phyloP scores from a whole-genome alignment of 257 asterid genomes.

The Solanum sitiens region DNA sequence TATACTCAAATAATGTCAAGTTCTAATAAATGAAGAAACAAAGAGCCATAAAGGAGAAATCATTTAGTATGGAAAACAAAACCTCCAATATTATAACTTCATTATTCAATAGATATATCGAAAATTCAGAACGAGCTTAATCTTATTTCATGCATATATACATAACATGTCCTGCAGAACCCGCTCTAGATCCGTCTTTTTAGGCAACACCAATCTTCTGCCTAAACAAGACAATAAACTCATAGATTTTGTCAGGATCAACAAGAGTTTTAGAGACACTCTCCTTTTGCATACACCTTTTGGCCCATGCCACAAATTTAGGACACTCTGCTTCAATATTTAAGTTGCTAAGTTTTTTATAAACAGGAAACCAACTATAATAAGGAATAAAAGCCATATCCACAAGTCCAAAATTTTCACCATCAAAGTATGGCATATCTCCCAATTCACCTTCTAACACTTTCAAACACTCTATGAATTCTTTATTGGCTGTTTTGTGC shows the following conservation, averaged over 20 bases:
- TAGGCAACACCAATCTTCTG: not conserved
- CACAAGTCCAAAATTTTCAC: slow-evolving; percentile 8
- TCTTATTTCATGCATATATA: not conserved
- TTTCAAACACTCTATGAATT: slow-evolving; percentile 22
- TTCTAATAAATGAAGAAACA: not conserved
- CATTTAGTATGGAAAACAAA: not conserved
- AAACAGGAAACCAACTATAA: slow-evolving; percentile 5
- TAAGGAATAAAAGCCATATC: slow-evolving; percentile 5
- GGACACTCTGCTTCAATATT: slow-evolving; percentile 4
- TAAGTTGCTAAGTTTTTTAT: slow-evolving; percentile 4
- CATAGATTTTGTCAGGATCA: slow-evolving; percentile 3
- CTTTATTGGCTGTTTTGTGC: slow-evolving; percentile 6
- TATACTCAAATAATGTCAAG: not conserved
- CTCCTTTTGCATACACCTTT: slow-evolving; percentile 9
- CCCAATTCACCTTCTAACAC: slow-evolving; percentile 1
- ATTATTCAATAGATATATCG: not conserved
- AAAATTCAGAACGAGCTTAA: not conserved
- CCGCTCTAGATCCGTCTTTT: not conserved
- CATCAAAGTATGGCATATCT: slow-evolving; percentile 5
- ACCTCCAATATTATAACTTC: not conserved
- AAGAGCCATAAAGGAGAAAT: not conserved
- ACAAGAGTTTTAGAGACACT: slow-evolving; percentile 9
- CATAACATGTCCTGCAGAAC: fast-evolving
- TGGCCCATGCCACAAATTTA: slow-evolving; percentile 2
- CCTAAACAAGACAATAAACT: not conserved